Evolutionary conservation across 2,329 filamentous ascomycete genomes (phyloP).

Genomic region (Diplodia corticola): DNA sequence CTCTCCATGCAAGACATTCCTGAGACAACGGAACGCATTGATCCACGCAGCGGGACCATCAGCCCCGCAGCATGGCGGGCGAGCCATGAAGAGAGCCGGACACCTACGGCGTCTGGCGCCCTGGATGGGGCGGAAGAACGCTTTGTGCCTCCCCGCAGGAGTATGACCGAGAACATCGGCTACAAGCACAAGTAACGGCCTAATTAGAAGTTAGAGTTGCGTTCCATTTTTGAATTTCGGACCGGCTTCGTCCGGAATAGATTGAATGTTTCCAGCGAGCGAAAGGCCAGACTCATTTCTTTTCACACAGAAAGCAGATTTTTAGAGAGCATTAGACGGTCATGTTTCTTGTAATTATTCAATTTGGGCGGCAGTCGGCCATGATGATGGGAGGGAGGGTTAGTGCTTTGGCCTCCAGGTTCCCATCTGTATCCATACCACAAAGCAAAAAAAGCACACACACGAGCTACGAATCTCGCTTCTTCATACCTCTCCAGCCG

Average conservation of each 20-base stretch:
- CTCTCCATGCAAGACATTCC: constrained; percentile 38
- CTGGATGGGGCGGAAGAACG: not conserved
- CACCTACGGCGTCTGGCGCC: constrained; percentile 7
- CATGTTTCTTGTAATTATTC: not conserved
- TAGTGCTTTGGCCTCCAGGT: not conserved
- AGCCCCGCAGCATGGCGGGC: constrained; percentile 34
- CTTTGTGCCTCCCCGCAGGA: not conserved
- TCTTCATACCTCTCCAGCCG: not conserved
- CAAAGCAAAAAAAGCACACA: constrained; percentile 12
- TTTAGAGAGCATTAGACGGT: not conserved
- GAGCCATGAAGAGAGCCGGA: constrained; percentile 8
- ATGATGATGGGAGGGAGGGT: not conserved
- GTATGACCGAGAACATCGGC: not conserved
- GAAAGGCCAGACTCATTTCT: not conserved
- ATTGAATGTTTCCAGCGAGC: not conserved
- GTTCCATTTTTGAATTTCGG: constrained; percentile 7
- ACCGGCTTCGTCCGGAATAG: constrained; percentile 5
- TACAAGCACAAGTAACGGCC: constrained; percentile 1
- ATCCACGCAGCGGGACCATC: constrained; percentile 37
- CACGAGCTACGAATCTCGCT: not conserved
- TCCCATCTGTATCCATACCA: constrained; percentile 9
- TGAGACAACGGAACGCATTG: constrained; percentile 33
- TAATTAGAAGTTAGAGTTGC: constrained; percentile 14
- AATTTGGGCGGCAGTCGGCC: not conserved
- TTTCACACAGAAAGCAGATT: not conserved